Evolutionary conservation across 371 early-diverging fungal genomes (phyloP).

Genomic region (Funneliformis caledonium): DNA sequence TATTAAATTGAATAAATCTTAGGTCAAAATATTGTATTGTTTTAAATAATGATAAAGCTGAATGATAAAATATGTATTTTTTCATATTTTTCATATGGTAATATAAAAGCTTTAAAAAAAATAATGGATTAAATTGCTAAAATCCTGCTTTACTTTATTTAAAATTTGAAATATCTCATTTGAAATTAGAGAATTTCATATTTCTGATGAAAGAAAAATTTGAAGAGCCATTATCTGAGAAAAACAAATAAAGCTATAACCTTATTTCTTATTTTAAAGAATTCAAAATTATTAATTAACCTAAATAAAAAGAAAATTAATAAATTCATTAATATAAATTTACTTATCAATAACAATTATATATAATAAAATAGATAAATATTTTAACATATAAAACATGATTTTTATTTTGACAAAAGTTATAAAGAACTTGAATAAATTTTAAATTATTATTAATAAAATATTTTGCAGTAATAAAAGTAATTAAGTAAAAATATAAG

Average conservation of each 20-base stretch:
- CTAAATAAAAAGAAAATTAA: background rate
- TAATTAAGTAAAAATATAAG: background rate
- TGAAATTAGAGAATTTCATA: background rate
- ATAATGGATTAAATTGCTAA: background rate
- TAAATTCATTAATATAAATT: background rate
- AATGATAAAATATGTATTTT: background rate
- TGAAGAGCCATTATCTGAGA: background rate
- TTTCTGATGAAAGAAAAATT: background rate
- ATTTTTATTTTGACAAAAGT: too few relatives aligned
- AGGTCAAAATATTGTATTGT: background rate
- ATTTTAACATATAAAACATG: too few relatives aligned
- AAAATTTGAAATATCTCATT: too few relatives aligned
- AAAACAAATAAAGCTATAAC: background rate
- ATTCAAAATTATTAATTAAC: background rate
- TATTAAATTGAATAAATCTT: background rate
- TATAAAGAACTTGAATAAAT: too few relatives aligned
- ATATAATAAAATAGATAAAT: too few relatives aligned
- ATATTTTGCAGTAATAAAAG: background rate
- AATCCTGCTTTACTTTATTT: too few relatives aligned
- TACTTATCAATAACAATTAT: background rate
- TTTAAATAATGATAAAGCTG: too few relatives aligned
- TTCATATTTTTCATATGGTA: background rate
- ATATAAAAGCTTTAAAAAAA: background rate
- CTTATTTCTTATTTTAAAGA: background rate
- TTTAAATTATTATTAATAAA: too few relatives aligned